Base-by-base conservation (phyloP, 176 grass and related monocot species). In the Cenchrus fungigraminus region DNA sequence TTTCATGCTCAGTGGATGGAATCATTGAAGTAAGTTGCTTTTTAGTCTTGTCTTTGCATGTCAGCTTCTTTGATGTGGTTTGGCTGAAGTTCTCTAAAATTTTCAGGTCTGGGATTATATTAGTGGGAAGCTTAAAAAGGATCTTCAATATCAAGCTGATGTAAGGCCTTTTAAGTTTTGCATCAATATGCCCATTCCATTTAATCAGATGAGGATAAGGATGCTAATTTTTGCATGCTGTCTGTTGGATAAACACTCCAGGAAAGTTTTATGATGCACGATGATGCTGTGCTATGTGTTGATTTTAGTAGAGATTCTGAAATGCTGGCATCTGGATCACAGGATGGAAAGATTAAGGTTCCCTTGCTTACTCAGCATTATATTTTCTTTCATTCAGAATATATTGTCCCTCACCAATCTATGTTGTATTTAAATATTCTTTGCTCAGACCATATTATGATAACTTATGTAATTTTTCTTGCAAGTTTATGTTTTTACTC, bases 201-300 rank as follows among this genome's bases (percentile, higher is more conserved):
- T 55, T 80, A 16, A 52, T 75, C 52, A 62, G 59, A 84, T 68
- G 47, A 20, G 10, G 19, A 71, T 43, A 80, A 19, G n/a, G 50
- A 45, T 76, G 75, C 56, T 83, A 84, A 71, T 51, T 51, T 71
- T 84, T 80, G 14, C 17, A 56, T n/a, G 64, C 64, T 46, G 2
- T 79, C 71, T 78, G 3, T n/a, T 82, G 8, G 79, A 88, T 59
- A 86, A 71, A 66, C 69, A 51, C 49, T 78, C 83, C 88, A 99
- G 97, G 97, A 99, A 93, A 90, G 80, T 86, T 99, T 95, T 84
- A 99, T 99, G 97, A 89, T 99, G 88, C 97, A 99, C n/a, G 97
- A 99, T 44, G 93, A 96, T 75, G 90, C 97, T 61, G 93, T 96
- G 77, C 86, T 99, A 19, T 96, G 88, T 91, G 86, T 96, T 87